Evolutionary conservation across 805 yeast species (phyloP), one percentile per base, ranked within the genome.

Genomic region (Ogataea haglerorum): DNA sequence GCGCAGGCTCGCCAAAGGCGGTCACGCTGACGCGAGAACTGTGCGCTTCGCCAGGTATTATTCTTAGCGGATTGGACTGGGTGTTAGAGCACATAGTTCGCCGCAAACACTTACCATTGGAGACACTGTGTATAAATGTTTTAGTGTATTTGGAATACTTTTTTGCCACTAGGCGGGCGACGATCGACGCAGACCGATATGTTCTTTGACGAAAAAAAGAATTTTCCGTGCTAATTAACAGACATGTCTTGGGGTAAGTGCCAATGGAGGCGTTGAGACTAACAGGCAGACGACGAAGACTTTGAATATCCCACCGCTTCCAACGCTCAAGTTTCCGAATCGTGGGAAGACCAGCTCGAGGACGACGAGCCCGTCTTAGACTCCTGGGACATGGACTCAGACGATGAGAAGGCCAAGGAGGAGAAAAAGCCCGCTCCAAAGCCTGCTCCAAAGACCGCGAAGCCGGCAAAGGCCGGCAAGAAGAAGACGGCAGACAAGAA

Each of bases 351-450:
- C 47, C 90, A 80, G 48, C 64, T 67, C 43, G 51, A 40, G 13
- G 54, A 24, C 36, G 83, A 80, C 35, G 93, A 85, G 36, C 82
- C 85, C n/a, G 73, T 82, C 18, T 63, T 84, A 36, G 97, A 78
- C 46, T 85, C 95, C 10, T 91, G 97, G 97, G 98, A 91, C 53
- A 81, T 73, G 16, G 85, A 80, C 43, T 75, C 82, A 39, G 95
- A 83, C 49, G 93, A 82, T 54, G 81, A 73, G 37, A 64, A 40
- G 29, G 44, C 43, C 33, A 48, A 51, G 38, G 69, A 64, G 45
- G 73, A 68, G 38, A 49, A 46, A 12, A 54, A 53, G 42, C 55
- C 55, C 10, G 48, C 48, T 12, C 54, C 53, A 40, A 56, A 56
- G 49, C 57, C 60, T 40, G 53, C 64, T 19, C 63, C 60, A 34